Percentiles rank a stretch among this genome's conserved stretches.
These are phyloP conservation scores for Exutisphaerella laricina DNA, from an alignment of 2,329 filamentous ascomycete species.

Conservation along the genomic window DNA sequence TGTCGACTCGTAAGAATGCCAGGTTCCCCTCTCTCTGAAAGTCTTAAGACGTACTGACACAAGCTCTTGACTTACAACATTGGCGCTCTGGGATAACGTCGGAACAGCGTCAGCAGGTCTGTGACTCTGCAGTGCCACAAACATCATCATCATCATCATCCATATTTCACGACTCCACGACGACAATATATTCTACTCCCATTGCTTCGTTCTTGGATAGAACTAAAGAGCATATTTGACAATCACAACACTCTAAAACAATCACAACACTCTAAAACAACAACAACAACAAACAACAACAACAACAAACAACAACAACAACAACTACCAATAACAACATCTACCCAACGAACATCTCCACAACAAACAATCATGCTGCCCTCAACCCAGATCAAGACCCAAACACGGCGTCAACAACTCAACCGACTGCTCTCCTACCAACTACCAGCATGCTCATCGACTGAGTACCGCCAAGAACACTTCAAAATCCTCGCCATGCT, in stretches of 20 bases:
- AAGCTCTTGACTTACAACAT: not conserved
- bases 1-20: not conserved
- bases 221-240: no score
- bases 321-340: no score
- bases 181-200: no score
- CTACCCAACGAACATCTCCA: no score
- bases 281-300: no score
- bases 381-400: constrained; percentile 13
- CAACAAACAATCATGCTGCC: constrained; percentile 5
- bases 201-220: no score
- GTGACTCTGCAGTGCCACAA: not conserved
- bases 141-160: not conserved
- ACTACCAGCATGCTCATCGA: constrained; percentile 17
- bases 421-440: constrained; percentile 13
- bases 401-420: constrained; percentile 15
- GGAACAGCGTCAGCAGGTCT: not conserved
- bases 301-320: no score
- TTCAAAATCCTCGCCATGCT: constrained; percentile 19
- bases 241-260: no score
- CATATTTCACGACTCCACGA: not conserved
- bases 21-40: not conserved
- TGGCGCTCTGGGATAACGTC: no score
- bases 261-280: no score
- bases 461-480: constrained; percentile 19
- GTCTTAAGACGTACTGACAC: not conserved